A percentile compares a stretch with the other conserved stretches of the same genome.
phyloP scores from a whole-genome alignment of 2,329 filamentous ascomycete species.

The Fusarium floridanum region DNA sequence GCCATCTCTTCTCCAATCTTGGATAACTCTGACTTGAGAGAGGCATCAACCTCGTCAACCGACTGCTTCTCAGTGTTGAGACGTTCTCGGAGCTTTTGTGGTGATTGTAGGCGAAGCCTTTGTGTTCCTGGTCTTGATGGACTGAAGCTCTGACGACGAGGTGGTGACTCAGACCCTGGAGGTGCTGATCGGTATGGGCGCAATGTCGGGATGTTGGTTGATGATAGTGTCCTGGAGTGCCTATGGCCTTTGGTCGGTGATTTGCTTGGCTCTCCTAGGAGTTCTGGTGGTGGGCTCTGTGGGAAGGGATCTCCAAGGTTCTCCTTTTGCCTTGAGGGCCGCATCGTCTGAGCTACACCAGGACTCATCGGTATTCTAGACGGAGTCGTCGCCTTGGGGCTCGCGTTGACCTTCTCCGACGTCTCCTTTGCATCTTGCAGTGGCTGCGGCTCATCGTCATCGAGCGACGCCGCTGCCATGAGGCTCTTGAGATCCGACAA shows the following conservation, averaged over 20 bases:
- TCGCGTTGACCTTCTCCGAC: slow-evolving; percentile 70
- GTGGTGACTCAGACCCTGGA: slow-evolving; percentile 43
- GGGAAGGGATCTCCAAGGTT: slow-evolving; percentile 46
- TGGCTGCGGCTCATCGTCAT: slow-evolving; percentile 58
- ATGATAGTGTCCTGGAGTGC: slow-evolving; percentile 65
- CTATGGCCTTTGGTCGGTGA: slow-evolving; percentile 45
- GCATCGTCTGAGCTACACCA: slow-evolving; percentile 52
- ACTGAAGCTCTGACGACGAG: slow-evolving; percentile 40
- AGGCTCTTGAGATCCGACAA: slow-evolving; percentile 85
- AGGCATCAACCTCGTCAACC: slow-evolving; percentile 76
- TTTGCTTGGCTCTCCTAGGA: slow-evolving; percentile 30
- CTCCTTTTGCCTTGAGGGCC: slow-evolving; percentile 63
- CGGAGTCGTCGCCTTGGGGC: slow-evolving; percentile 55
- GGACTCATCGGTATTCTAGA: slow-evolving; percentile 68
- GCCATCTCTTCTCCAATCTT: slow-evolving; percentile 87
- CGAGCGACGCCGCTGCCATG: slow-evolving; percentile 71
- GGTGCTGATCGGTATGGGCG: slow-evolving; percentile 53
- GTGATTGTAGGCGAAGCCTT: slow-evolving; percentile 76
- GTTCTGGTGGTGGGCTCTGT: slow-evolving; percentile 25
- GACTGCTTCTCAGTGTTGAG: slow-evolving; percentile 84
- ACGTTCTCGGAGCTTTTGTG: slow-evolving; percentile 85
- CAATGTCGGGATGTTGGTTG: slow-evolving; percentile 68
- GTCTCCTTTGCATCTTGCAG: slow-evolving; percentile 67
- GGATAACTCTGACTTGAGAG: slow-evolving; percentile 80
- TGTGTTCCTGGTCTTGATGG: slow-evolving; percentile 52